Evolutionary conservation across 805 yeast species (phyloP).

Genomic region (Suhomyces canberraensis): DNA sequence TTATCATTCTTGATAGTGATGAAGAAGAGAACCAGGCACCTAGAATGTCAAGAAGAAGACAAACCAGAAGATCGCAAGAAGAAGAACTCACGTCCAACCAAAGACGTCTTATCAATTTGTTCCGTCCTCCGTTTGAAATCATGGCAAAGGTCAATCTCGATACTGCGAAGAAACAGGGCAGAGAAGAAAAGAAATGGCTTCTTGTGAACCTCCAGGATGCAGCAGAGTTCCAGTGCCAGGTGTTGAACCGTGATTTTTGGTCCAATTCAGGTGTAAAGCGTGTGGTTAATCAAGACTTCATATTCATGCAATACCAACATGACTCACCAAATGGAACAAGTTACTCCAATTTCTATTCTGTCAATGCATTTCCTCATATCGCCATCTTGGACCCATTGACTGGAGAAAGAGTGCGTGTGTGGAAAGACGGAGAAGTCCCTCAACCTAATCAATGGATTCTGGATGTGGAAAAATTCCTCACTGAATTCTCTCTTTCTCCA

Average conservation of each 20-base stretch:
- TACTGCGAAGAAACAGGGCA: conserved; percentile 67
- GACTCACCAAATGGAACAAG: conserved; percentile 73
- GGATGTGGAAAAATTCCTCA: conserved; percentile 68
- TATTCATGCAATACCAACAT: conserved; percentile 81
- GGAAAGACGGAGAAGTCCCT: conserved; percentile 68
- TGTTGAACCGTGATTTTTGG: conserved; percentile 93
- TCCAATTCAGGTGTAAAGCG: conserved; percentile 62
- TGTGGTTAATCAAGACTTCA: conserved; percentile 61
- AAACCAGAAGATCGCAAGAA: conserved; percentile 21
- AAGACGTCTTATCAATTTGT: conserved; percentile 72
- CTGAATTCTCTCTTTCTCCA: conserved; percentile 60
- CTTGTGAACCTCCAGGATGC: conserved; percentile 84
- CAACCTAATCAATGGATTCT: conserved; percentile 55
- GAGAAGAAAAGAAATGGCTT: conserved; percentile 70
- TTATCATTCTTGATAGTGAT: conserved; percentile 22
- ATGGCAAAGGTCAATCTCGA: conserved; percentile 70
- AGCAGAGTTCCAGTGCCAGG: conserved; percentile 83
- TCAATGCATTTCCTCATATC: conserved; percentile 76
- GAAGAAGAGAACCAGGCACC: conserved; percentile 14
- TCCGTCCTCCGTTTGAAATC: conserved; percentile 92
- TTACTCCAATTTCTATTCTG: conserved; percentile 70
- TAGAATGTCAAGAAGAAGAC: conserved; percentile 21
- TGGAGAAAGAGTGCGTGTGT: conserved; percentile 79
- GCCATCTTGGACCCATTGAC: conserved; percentile 93
- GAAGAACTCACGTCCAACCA: conserved; percentile 50